Evolutionary conservation across 2,329 filamentous ascomycete genomes (phyloP).

Genomic region (Exserohilum rostratum): DNA sequence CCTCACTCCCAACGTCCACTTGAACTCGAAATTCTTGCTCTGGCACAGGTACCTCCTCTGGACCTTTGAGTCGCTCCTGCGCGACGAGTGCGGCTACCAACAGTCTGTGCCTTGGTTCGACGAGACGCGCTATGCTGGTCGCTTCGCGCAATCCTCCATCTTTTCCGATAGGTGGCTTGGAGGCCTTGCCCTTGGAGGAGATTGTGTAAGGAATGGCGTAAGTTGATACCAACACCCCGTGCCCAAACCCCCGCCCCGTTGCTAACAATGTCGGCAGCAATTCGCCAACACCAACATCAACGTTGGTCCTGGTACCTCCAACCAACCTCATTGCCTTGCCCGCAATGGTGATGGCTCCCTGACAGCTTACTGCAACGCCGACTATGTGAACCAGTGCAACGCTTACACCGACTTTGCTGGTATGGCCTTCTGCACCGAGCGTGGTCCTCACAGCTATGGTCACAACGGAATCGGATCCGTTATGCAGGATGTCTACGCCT

Average conservation of each 20-base stretch:
- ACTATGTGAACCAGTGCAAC: slow-evolving; percentile 40
- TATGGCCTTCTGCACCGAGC: slow-evolving; percentile 39
- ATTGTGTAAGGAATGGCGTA: slow-evolving; percentile 44
- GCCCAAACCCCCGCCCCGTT: background rate
- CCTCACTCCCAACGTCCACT: slow-evolving; percentile 42
- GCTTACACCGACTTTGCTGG: slow-evolving; percentile 29
- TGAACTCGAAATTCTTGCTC: slow-evolving; percentile 47
- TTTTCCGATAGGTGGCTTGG: slow-evolving; percentile 40
- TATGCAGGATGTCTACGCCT: slow-evolving; percentile 42
- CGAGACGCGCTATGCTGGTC: slow-evolving; percentile 41
- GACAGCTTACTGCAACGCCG: slow-evolving; percentile 36
- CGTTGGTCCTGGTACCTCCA: slow-evolving; percentile 37
- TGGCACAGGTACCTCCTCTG: slow-evolving; percentile 54
- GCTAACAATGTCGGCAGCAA: slow-evolving; percentile 26
- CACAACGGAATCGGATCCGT: slow-evolving; percentile 47
- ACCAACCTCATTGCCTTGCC: slow-evolving; percentile 40
- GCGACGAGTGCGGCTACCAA: slow-evolving; percentile 51
- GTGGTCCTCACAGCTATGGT: slow-evolving; percentile 42
- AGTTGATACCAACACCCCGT: slow-evolving; percentile 13
- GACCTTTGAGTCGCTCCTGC: slow-evolving; percentile 51
- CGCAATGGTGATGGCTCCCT: slow-evolving; percentile 34
- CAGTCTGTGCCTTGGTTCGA: slow-evolving; percentile 49
- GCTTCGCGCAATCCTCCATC: slow-evolving; percentile 37
- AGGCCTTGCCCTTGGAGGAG: slow-evolving; percentile 28
- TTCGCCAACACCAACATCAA: slow-evolving; percentile 42